Evolutionary conservation across 139 green algal species (phyloP), one percentile per base, ranked within the genome.

Genomic region (Limnomonas spitsbergensis): DNA sequence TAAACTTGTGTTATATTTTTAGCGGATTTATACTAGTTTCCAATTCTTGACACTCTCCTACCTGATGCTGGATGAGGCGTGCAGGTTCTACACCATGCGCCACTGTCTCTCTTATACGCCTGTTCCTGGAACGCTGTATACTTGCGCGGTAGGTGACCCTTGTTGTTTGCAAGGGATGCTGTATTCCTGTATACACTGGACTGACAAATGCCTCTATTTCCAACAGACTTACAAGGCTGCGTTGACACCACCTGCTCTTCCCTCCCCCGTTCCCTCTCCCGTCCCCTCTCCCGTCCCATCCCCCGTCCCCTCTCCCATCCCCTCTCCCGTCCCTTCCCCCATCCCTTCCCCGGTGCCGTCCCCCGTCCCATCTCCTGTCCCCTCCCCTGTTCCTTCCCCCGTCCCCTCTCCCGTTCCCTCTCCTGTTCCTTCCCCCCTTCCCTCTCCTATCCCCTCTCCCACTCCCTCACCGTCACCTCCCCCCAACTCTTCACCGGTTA

Each of bases 41-140:
- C n/a, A n/a, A n/a, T n/a, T n/a, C n/a, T n/a, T n/a, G n/a, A n/a
- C n/a, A n/a, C n/a, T n/a, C n/a, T n/a, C n/a, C n/a, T n/a, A n/a
- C n/a, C n/a, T n/a, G n/a, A n/a, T n/a, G n/a, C n/a, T n/a, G n/a
- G n/a, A n/a, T n/a, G n/a, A n/a, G n/a, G n/a, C n/a, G n/a, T 61
- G 47, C 47, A 61, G 47, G 47, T 61, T 61, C 47, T 20, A 14
- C 20, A 61, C 47, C 14, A 20, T 20, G 20, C 47, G 20, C 14
- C 47, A 61, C 20, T 61, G 47, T 20, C 20, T 20, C 47, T 29
- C 47, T 20, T 29, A 20, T 20, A 29, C 20, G 20, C 47, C 47
- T 61, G 47, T 61, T 20, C 47, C 47, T 29, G 47, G 47, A 61
- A 61, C 47, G 47, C 47, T 61, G 14, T 61, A 61, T 61, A 61